Conservation (phyloP, 2,329 filamentous ascomycete genomes). For the Aurifilum marmelostoma region DNA sequence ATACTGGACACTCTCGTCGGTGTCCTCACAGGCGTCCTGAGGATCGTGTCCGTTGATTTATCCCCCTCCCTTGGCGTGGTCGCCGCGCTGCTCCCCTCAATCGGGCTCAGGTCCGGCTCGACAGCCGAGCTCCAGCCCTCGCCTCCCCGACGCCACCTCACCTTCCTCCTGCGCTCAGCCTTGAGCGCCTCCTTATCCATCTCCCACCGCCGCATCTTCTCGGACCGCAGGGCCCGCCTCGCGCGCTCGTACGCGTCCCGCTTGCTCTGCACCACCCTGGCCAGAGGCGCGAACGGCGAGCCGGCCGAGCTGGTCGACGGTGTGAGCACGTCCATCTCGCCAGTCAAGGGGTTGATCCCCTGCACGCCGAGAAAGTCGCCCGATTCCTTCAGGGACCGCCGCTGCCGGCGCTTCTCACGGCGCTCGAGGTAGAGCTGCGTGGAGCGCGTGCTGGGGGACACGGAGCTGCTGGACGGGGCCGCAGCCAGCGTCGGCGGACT, state of each 20-base stretch:
- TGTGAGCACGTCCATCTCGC: conserved; percentile 51
- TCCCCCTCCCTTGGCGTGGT: conserved; percentile 33
- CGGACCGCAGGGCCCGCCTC: conserved; percentile 49
- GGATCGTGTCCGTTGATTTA: conserved; percentile 22
- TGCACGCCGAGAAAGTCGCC: conserved; percentile 64
- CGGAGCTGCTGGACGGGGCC: conserved; percentile 13
- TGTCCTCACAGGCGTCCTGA: conserved; percentile 22
- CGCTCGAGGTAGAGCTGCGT: conserved; percentile 38
- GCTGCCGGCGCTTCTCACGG: conserved; percentile 43
- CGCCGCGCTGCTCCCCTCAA: conserved; percentile 42
- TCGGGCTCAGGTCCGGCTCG: conserved; percentile 54
- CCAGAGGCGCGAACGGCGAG: conserved; percentile 37
- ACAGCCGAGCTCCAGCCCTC: conserved; percentile 56
- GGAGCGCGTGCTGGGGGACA: conserved; percentile 22
- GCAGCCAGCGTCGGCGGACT: conserved; percentile 2
- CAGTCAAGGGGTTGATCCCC: conserved; percentile 60
- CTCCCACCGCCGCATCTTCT: conserved; percentile 49
- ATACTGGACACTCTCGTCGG: conserved; percentile 8
- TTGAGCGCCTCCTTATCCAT: conserved; percentile 44
- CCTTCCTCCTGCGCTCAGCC: conserved; percentile 36
- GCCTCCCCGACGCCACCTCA: conserved; percentile 50
- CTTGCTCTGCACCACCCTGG: conserved; percentile 40
- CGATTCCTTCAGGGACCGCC: conserved; percentile 54
- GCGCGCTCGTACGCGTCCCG: conserved; percentile 43
- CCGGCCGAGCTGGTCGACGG: conserved; percentile 25